Base-by-base conservation (phyloP, 108 stramenopile species). In the Skeletonema potamos region DNA sequence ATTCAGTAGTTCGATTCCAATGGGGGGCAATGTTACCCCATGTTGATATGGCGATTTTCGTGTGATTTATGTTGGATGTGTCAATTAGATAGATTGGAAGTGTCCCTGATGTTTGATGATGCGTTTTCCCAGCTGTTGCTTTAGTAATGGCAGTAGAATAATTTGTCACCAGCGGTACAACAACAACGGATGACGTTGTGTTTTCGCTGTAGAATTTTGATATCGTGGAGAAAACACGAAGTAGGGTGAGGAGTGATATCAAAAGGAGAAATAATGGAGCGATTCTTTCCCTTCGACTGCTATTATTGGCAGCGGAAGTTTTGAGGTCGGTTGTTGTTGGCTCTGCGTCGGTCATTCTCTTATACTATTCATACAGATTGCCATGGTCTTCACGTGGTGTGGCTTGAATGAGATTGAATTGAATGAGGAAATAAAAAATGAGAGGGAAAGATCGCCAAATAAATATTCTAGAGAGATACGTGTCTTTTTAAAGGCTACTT, bases 1-100 rank as follows among this genome's bases (percentile, higher is more conserved):
- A 75, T 68, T 58, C 12, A n/a, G 74, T 41, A 8, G 74, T 68
- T 5, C 74, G 65, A 68, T 75, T 68, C 74, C 74, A 75, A 20
- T 34, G 11, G 9, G 55, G 6, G 6, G 56, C 44, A 54, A 74
- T 27, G 0, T 20, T 27, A 12, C 57, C 64, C 73, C 73, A 74
- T 7, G 64, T 34, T 4, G 28, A 66, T n/a, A 20, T 20, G 18
- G 43, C 34, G 27, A 44, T 54, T 26, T 22, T n/a, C 22, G 48
- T 24, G 22, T 22, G 20, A 24, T 8, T 51, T 6, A 57, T 51
- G 46, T 54, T 65, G 63, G 64, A 27, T 20, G 65, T 17, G 10
- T 65, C 54, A 8, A 74, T 29, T 26, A 74, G 65, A 28, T 59
- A 74, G 11, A 74, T 74, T 36, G 73, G 73, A 33, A 68, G 54